A percentile compares a stretch with the other conserved stretches of the same genome.
These are phyloP conservation scores for Coemansia sp. DNA, from an alignment of 371 early-diverging fungal genomes.

Conservation along the genomic window DNA sequence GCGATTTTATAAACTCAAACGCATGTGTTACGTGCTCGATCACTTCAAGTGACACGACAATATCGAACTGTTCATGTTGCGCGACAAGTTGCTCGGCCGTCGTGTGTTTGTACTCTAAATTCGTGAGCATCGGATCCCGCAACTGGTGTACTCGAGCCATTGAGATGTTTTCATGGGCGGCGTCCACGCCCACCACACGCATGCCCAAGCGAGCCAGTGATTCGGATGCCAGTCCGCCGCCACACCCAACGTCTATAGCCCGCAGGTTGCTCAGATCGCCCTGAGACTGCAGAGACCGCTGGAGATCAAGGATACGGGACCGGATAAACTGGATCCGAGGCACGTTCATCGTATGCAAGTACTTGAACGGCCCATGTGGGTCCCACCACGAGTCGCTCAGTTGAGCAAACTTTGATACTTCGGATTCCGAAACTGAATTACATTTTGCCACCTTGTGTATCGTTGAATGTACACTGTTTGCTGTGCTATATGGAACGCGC, in stretches of 20 bases:
- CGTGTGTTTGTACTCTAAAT: slow-evolving; percentile 64
- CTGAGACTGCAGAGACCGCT: background rate
- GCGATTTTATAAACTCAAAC: slow-evolving; percentile 64
- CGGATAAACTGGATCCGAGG: slow-evolving; percentile 79
- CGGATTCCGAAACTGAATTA: slow-evolving; percentile 51
- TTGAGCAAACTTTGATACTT: slow-evolving; percentile 78
- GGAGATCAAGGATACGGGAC: slow-evolving; percentile 42
- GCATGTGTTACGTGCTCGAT: slow-evolving; percentile 90
- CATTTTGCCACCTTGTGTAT: background rate
- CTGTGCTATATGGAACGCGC: background rate
- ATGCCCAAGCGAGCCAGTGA: slow-evolving; percentile 82
- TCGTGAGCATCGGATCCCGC: slow-evolving; percentile 59
- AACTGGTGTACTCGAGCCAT: slow-evolving; percentile 75
- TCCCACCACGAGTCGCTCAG: slow-evolving; percentile 90
- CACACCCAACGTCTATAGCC: slow-evolving; percentile 93
- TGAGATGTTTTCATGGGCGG: slow-evolving; percentile 74
- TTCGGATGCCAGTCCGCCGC: slow-evolving; percentile 89
- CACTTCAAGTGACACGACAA: slow-evolving; percentile 83
- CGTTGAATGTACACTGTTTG: too few species aligned
- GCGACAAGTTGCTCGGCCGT: slow-evolving; percentile 58
- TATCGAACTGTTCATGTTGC: slow-evolving; percentile 61
- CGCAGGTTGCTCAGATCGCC: slow-evolving; percentile 8
- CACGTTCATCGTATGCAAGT: slow-evolving; percentile 89
- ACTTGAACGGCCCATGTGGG: slow-evolving; percentile 78
- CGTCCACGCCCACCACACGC: slow-evolving; percentile 81